Base-by-base conservation (phyloP, 108 stramenopile genomes). In the Cylindrotheca fusiformis region DNA sequence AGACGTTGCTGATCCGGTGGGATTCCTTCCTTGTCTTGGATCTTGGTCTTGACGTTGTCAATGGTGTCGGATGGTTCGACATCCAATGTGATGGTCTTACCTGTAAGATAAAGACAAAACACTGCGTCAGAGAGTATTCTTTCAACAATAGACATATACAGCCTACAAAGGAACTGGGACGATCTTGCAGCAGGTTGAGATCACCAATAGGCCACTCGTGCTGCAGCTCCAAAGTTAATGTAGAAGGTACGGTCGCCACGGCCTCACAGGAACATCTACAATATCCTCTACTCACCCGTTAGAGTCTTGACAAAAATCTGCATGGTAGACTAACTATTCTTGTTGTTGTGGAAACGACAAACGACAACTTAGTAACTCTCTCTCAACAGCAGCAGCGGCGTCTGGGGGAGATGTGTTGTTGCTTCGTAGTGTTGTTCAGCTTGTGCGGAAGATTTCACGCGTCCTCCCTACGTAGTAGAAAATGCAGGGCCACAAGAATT, bases 11-110 rank as follows among this genome's bases (percentile, higher is more conserved):
- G 94, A 83, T 95, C 94, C 66, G 94, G 96, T 49, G 96, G 96
- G 65, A 97, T 95, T 63, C 96, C 96, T 76, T 95, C 96, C 86
- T 97, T 95, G 68, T 94, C 93, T 72, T 97, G 96, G 68, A 97
- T 95, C 84, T 95, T 95, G 60, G 82, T 76, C 82, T 95, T 97
- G 74, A 97, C 93, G 66, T 95, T 97, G 67, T 96, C 95, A 67
- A 95, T 91, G 45, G 96, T 96, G 79, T 98, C 97, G 48, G 88
- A 87, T 50, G 96, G 92, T 85, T 97, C 96, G 50, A 97, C 97
- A 92, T 97, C 98, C 60, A 97, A 76, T 69, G 96, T 97, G 85
- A 99, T 97, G 77, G 98, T 97, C 85, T 94, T 95, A 60, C 91
- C 93, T 77, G 86, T 52, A 32, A 25, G 46, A 48, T 26, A 3